Base-by-base conservation (phyloP, 2,329 filamentous ascomycete genomes). In the Domatiomyces catenatus region DNA sequence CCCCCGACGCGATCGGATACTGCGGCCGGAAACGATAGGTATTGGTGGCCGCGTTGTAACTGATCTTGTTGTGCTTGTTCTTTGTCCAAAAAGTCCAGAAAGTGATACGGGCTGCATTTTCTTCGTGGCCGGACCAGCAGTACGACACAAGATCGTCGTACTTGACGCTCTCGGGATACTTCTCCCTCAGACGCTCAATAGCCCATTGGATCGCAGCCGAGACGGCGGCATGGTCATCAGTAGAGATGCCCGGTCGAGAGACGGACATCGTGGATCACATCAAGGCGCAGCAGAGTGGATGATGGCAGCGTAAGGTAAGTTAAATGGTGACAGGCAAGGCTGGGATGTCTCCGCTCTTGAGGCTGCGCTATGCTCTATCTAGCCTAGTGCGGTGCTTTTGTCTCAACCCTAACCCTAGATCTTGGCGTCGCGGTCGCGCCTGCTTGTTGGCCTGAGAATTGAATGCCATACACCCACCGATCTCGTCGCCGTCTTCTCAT, bases 1-100 rank as follows among this genome's bases (percentile, higher is more conserved):
- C 81, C 52, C 81, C 80, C 61, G 80, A 82, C 59, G 80, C 81
- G 54, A 98, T 90, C 54, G 85, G 81, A 64, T 94, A 87, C 60
- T 84, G 78, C 50, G 92, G 88, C 42, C 80, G 80, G 72, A 94
- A 94, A 56, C 77, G 74, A 71, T 90, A 96, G n/a, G 74, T 81
- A 62, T 84, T 81, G 58, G 71, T 73, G 20, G 68, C 68, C 5
- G 71, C 65, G 53, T 80, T 70, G 60, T 72, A 80, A 26, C 74
- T 69, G 49, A 80, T 79, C 62, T 81, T 81, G 48, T 83, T 71
- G 53, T 77, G 58, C n/a, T 50, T 49, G 12, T 39, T 39, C 32
- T 39, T 39, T 15, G 32, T 39, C 32, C 32, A 39, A 12, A 39
- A 39, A 15, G 32, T 39, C 32, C 32, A 39, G 12, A 39, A 39